Evolutionary conservation across 169 alveolate species (phyloP).

Genomic region (Plasmodium sp.): DNA sequence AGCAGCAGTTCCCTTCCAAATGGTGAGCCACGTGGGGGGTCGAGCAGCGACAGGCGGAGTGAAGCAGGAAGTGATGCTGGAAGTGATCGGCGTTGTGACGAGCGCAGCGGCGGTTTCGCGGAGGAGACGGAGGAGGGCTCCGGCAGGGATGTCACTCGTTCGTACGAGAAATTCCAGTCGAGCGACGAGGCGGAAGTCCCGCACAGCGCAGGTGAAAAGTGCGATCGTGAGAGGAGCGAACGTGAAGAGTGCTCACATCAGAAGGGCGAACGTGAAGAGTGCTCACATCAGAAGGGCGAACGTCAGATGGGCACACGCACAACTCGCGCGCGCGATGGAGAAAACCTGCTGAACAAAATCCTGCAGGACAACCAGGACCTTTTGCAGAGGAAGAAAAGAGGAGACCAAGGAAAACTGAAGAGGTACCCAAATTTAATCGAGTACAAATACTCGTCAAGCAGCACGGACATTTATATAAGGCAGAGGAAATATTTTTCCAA

Average conservation of each 20-base stretch:
- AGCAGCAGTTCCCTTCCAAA: background rate
- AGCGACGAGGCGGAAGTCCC: background rate
- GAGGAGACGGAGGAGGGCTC: background rate
- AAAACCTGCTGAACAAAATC: slow-evolving; percentile 26
- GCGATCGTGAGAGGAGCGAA: background rate
- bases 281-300: no score
- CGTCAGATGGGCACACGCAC: background rate
- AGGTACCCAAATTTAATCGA: slow-evolving; percentile 14
- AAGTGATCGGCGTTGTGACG: background rate
- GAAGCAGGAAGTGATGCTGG: background rate
- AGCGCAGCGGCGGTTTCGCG: background rate
- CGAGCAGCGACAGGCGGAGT: background rate
- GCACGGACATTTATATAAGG: slow-evolving; percentile 35
- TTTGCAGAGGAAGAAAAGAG: background rate
- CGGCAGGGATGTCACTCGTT: background rate
- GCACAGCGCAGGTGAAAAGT: background rate
- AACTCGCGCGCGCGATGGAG: background rate
- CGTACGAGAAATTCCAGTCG: background rate
- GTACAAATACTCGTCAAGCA: slow-evolving; percentile 43
- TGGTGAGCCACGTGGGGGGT: background rate
- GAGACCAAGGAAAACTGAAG: background rate
- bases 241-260: no score
- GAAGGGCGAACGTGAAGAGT: no score
- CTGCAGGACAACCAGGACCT: slow-evolving; percentile 9
- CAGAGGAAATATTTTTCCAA: slow-evolving; percentile 57